Conservation (phyloP, 1,139 yeast species). For the Zhuliangozyma parablackwelliae region DNA sequence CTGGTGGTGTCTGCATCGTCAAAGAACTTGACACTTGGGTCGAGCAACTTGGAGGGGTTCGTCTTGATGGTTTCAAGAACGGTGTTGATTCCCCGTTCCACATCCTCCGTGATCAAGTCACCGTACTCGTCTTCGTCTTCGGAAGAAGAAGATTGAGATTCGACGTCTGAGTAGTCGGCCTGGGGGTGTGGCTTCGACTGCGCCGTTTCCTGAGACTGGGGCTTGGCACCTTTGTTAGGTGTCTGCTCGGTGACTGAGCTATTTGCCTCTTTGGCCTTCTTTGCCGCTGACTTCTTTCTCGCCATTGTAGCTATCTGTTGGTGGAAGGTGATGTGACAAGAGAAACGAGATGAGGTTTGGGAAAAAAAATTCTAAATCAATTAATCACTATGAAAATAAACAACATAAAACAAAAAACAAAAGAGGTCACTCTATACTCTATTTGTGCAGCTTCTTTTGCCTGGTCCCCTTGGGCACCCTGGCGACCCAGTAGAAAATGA, state of each 20-base stretch:
- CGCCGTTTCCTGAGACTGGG: not conserved
- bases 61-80: slow-evolving; percentile 68
- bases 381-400: too few species aligned
- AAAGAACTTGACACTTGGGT: slow-evolving; percentile 68
- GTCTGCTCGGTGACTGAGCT: not conserved
- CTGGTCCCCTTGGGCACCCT: slow-evolving; percentile 55
- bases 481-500: slow-evolving; percentile 63
- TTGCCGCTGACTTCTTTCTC: slow-evolving; percentile 86
- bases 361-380: too few species aligned
- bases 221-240: slow-evolving; percentile 14
- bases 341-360: too few species aligned
- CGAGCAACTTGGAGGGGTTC: slow-evolving; percentile 60
- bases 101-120: slow-evolving; percentile 78
- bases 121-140: slow-evolving; percentile 95
- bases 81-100: slow-evolving; percentile 71
- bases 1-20: slow-evolving; percentile 13
- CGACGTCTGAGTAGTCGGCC: slow-evolving; percentile 12
- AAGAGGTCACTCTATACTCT: not conserved
- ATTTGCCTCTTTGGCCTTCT: slow-evolving; percentile 60
- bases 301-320: slow-evolving; percentile 47
- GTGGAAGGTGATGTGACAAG: too few species aligned
- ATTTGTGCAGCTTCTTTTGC: slow-evolving; percentile 13
- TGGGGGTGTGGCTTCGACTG: not conserved
- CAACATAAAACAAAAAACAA: too few species aligned
- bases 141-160: slow-evolving; percentile 16